Evolutionary conservation across 306 rosid genomes (phyloP), one percentile per base, ranked within the genome.

Genomic region (Vigna reflexopilosa): DNA sequence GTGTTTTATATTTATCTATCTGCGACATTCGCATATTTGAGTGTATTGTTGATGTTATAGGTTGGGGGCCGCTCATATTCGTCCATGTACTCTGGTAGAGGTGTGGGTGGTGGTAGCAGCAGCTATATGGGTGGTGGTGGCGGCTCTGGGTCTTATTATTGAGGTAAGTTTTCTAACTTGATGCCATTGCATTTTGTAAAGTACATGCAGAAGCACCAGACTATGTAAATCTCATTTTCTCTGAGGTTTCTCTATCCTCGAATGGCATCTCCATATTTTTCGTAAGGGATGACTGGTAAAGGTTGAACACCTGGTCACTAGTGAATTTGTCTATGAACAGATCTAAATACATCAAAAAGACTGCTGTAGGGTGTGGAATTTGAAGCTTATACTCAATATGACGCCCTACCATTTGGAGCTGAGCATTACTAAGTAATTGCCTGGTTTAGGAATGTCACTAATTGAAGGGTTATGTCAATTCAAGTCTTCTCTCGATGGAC

Each of bases 61-160:
- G 96, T 86, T 77, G 94, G 99, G 11, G 89, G 93, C 45, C 83
- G 94, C 67, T 87, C 97, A 1, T 91, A 91, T 88, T 88, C 97
- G 22, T 91, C 98, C 17, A 76, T 87, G 85, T 91, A 91, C 85
- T 75, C 97, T 61, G 78, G 96, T 70, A 93, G 98, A 71, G 87
- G 93, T 72, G 79, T 81, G 59, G 85, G 95, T 22, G 85, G 95
- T 19, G 93, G 97, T 80, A 87, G 94, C 76, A 86, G 90, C 77
- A 86, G 91, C 76, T 95, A 93, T 72, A 89, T 93, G 91, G 87
- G 96, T 36, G 67, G 91, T 16, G 83, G 98, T 51, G 89, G 96
- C 73, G 89, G 96, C 73, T 91, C 98, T 76, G 85, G 97, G 54
- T 91, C 98, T 45, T 93, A 95, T 84, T 95, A 95, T 68, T 95